Conservation (phyloP, 2,329 filamentous ascomycete species). For the Trichophyton benhamiae region DNA sequence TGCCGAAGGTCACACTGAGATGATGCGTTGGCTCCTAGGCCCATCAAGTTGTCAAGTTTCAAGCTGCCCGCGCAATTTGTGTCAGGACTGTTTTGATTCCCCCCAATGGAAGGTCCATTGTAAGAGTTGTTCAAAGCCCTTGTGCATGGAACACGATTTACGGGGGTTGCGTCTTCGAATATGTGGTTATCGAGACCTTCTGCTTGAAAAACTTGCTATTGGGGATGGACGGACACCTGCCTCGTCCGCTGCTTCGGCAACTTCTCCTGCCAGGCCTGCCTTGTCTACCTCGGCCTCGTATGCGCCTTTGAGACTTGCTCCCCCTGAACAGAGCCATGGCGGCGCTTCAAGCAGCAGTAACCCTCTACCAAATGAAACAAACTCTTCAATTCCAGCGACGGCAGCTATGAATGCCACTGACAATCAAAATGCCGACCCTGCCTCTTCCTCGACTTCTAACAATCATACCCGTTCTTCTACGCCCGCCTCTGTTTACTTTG, state of each 20-base stretch:
- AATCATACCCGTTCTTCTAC: constrained; percentile 29
- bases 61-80: constrained; percentile 44
- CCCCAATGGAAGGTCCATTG: constrained; percentile 49
- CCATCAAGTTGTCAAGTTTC: constrained; percentile 35
- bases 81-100: constrained; percentile 46
- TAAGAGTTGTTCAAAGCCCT: constrained; percentile 43
- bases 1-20: constrained; percentile 29
- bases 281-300: neutral
- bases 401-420: neutral
- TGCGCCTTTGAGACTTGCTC: constrained; percentile 2
- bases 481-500: constrained; percentile 26
- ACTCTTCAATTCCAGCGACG: neutral
- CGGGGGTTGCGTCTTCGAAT: constrained; percentile 44
- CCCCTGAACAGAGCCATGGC: neutral
- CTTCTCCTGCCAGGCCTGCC: neutral
- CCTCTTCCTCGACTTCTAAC: constrained; percentile 30
- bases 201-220: constrained; percentile 36
- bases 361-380: neutral
- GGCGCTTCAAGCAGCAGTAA: neutral
- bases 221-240: constrained; percentile 16
- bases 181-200: constrained; percentile 45
- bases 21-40: constrained; percentile 38
- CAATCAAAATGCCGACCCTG: constrained; percentile 25
- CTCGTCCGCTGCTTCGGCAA: constrained; percentile 17
- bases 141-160: constrained; percentile 50